Base-by-base conservation (phyloP, 192 early-diverging fungal species). In the Chytriomyces sp. region DNA sequence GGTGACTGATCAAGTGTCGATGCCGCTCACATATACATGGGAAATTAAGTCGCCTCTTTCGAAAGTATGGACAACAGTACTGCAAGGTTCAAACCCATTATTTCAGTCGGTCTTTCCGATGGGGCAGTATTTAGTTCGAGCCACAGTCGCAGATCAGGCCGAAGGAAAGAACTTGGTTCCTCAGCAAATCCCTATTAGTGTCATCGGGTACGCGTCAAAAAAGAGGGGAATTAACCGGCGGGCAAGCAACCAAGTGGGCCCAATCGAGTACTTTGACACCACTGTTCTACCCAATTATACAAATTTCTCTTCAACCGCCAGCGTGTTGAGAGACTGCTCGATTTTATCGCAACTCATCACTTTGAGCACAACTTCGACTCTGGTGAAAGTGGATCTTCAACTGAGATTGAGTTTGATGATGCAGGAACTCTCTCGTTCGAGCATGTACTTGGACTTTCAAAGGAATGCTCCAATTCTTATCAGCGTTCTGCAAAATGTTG, bases 1-100 rank as follows among this genome's bases (percentile, higher is more conserved):
- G 70, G 44, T 64, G 1, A 72, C 70, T 18, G 70, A 72, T 72
- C 2, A 26, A 26, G 70, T 62, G 13, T 45, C 70, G 11, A 24
- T 60, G 35, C 70, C 70, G 7, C 50, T 72, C 61, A 35, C 4
- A 43, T 72, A 61, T 24, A n/a, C 70, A 1, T 72, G 70, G 70
- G 70, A 72, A 60, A 8, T 72, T 16, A 72, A 45, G 46, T 45
- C 65, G 2, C 18, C 65, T 13, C 46, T 45, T 67, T 64, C 26
- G 1, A 23, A 16, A 64, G 10, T 10, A 10, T 67, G 65, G 65
- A 13, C 65, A 9, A 11, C 46, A 10, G 11, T 67, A 11, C 46
- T 45, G 11, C 23, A 28, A 67, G 65, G 65, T 18, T 9, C 11
- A 9, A 67, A 45, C 43, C 43, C 65, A 1, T 16, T 67, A 13